Conservation (phyloP, 2,329 filamentous ascomycete genomes). For the Cephalotrichum gorgonifer region DNA sequence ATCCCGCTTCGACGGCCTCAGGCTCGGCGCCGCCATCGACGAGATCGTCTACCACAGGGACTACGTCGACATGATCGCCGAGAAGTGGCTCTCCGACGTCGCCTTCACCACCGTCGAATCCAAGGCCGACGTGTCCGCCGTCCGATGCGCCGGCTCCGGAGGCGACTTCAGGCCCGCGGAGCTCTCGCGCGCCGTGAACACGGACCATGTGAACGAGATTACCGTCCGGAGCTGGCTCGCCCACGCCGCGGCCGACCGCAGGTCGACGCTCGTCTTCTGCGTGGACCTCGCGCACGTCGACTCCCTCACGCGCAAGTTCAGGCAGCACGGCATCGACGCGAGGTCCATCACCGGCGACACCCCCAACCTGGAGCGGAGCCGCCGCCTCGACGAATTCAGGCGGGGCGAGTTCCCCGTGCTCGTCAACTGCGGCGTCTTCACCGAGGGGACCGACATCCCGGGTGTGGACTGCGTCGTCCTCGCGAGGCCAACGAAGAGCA, state of each 20-base stretch:
- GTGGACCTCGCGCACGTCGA: slow-evolving; percentile 79
- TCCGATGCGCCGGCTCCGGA: slow-evolving; percentile 44
- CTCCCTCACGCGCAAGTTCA: slow-evolving; percentile 66
- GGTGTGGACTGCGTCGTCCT: slow-evolving; percentile 92
- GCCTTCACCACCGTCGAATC: slow-evolving; percentile 88
- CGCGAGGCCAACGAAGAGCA: slow-evolving; percentile 77
- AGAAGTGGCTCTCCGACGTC: slow-evolving; percentile 88
- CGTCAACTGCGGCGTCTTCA: slow-evolving; percentile 92
- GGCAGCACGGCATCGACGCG: slow-evolving; percentile 69
- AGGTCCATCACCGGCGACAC: slow-evolving; percentile 81
- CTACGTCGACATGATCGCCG: slow-evolving; percentile 60
- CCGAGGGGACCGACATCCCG: slow-evolving; percentile 94
- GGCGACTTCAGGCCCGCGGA: slow-evolving; percentile 74
- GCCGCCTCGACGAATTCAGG: slow-evolving; percentile 67
- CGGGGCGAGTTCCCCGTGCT: slow-evolving; percentile 72
- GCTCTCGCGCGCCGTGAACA: slow-evolving; percentile 80
- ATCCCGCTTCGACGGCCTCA: slow-evolving; percentile 71
- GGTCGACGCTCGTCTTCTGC: slow-evolving; percentile 88
- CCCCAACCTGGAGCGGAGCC: slow-evolving; percentile 52
- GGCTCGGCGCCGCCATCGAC: slow-evolving; percentile 76
- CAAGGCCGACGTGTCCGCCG: slow-evolving; percentile 65
- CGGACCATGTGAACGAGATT: slow-evolving; percentile 66
- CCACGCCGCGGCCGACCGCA: slow-evolving; percentile 56
- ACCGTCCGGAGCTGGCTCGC: slow-evolving; percentile 79
- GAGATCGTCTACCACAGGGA: slow-evolving; percentile 92